Percentiles rank a stretch among this genome's conserved stretches.
phyloP scores from a whole-genome alignment of 192 early-diverging fungal genomes.

The Coemansia sp. region DNA sequence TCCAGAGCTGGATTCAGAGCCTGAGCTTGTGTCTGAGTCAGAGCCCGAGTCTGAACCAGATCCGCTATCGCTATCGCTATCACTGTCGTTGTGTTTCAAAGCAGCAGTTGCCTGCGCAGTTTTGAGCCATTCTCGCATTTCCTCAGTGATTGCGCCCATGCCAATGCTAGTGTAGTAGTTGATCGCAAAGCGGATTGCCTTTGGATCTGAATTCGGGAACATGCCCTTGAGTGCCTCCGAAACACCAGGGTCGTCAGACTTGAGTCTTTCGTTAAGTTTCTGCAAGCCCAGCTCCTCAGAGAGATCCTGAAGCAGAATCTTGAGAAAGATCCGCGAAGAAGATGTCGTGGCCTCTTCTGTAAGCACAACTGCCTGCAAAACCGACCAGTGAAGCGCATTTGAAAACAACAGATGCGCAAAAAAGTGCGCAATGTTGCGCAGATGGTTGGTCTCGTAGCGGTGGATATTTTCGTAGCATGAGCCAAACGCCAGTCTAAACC shows the following conservation, averaged over 20 bases:
- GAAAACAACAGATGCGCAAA: constrained; percentile 87
- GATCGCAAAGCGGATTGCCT: constrained; percentile 92
- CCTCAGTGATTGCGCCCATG: constrained; percentile 88
- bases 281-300: constrained; percentile 80
- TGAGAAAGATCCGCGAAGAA: constrained; percentile 94
- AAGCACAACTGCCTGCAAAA: constrained; percentile 74
- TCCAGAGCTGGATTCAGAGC: constrained; percentile 22
- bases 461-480: constrained; percentile 91
- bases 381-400: constrained; percentile 84
- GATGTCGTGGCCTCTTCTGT: constrained; percentile 97
- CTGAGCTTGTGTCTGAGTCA: constrained; percentile 29
- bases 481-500: constrained; percentile 77
- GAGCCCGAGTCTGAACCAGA: constrained; percentile 23
- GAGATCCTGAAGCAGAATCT: constrained; percentile 92
- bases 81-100: constrained; percentile 13
- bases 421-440: constrained; percentile 91
- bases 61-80: constrained; percentile 26
- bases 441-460: constrained; percentile 87
- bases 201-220: constrained; percentile 89
- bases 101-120: constrained; percentile 45
- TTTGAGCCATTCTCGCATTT: constrained; percentile 85
- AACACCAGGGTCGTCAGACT: constrained; percentile 63
- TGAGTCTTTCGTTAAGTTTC: constrained; percentile 69
- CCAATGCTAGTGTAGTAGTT: constrained; percentile 97
- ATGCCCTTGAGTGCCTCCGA: constrained; percentile 79